Base-by-base conservation (phyloP, 73 alveolate species). In the Paramecium pentaurelia region DNA sequence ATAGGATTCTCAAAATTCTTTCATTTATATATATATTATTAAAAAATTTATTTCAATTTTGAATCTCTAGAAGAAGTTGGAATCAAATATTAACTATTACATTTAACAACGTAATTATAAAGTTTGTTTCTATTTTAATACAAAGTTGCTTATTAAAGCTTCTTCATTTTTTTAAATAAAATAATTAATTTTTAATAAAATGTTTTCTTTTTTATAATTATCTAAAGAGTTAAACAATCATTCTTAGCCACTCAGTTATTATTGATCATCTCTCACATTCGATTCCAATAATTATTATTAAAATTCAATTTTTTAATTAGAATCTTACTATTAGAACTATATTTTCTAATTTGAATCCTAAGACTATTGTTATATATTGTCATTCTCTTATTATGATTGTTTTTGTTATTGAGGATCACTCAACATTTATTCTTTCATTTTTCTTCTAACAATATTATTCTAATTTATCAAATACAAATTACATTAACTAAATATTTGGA, bases 401-500 rank as follows among this genome's bases (percentile, higher is more conserved):
- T 64, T 12, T 64, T 11, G 12, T 11, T 10, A 3, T 32, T 64
- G 22, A 18, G 42, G 10, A 12, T 64, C 84, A 32, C 49, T 12
- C 10, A 16, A 27, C 47, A 32, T 28, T 64, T 64, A 32, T 73
- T 73, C 87, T 40, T 40, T 73, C 87, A 73, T 73, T 44, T 73
- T 73, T 37, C 87, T 73, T 37, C 87, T 37, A 3, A 73, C 87
- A 36, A 73, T 37, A n/a, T 34, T 37, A 73, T 73, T 73, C 87
- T 73, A 73, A 73, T 30, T 36, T 37, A n/a, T 2, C n/a, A 34
- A 6, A 37, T 16, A 25, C 7, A 30, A 73, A 14, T 11, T 73
- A 73, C 87, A 73, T 73, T 73, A 20, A 37, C 37, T 73, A 73
- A 37, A 38, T 80, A 80, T 80, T 49, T 80, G n/a, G 91, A 80